Evolutionary conservation across 371 early-diverging fungal genomes (phyloP), one percentile per base, ranked within the genome.

Genomic region (Coemansia sp.): DNA sequence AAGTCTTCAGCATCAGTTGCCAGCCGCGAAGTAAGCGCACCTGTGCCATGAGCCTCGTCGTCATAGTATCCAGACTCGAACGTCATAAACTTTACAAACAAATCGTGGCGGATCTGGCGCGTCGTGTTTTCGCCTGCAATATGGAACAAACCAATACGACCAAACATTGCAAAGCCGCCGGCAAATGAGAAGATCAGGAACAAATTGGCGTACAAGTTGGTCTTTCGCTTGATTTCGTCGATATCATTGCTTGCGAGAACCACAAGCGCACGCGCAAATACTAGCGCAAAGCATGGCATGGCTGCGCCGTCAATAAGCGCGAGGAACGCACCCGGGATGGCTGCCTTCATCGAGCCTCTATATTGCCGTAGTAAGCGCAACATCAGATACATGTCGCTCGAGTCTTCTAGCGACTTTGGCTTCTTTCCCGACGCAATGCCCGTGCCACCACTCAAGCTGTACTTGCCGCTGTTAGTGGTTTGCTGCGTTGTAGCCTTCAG

Each of bases 51-150:
- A 40, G 85, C 83, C 33, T 91, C 89, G 37, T 88, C 85, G 80
- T 97, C 97, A 80, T 89, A 97, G 79, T 85, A 97, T 4, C 85
- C 91, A 64, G 94, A 85, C 62, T 95, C 93, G 80, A 94, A 96
- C 3, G 81, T 63, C 63, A 92, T 64, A 39, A 88, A 75, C n/a
- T 86, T 79, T 42, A 70, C 53, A 80, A 92, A 91, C 26, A 83
- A 60, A 68, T 72, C 67, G 37, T 80, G 59, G 39, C 92, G 82
- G 56, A 93, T 67, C 51, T 86, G 85, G 23, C 80, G 81, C 9
- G 90, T 88, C 59, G 91, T 74, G 16, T 54, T 72, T 57, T 89
- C 90, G 37, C 84, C 82, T 26, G 79, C 68, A 18, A 75, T 72
- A 25, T 72, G 71, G 65, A 86, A 86, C 18, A 82, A 53, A 20